phyloP scores from a whole-genome alignment of 164 flowering plant genomes.

The Aristolochia contorta region DNA sequence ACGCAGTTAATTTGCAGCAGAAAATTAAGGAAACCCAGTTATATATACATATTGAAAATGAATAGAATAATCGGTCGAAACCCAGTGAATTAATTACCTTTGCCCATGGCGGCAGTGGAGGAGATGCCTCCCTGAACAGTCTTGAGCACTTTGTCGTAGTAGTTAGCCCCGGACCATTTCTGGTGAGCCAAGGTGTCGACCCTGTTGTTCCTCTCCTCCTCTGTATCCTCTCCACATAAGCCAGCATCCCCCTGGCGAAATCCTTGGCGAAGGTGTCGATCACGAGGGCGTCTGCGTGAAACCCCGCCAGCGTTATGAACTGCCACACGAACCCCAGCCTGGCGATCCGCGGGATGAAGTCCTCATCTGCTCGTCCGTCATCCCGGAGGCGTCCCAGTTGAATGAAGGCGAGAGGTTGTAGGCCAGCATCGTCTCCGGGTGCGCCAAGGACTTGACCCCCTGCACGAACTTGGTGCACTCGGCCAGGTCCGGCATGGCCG shows the following conservation, averaged over 20 bases:
- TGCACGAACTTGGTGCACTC: slow-evolving; percentile 68
- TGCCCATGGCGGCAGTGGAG: slow-evolving; percentile 96
- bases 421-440: slow-evolving; percentile 76
- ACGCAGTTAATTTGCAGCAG: no score
- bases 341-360: slow-evolving; percentile 76
- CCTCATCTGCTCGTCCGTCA: slow-evolving; percentile 73
- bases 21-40: no score
- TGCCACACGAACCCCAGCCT: slow-evolving; percentile 84
- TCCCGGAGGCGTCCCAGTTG: slow-evolving; percentile 94
- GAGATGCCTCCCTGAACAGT: slow-evolving; percentile 95
- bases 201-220: slow-evolving; percentile 81
- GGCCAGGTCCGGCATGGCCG: slow-evolving; percentile 61
- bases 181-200: slow-evolving; percentile 88
- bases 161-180: slow-evolving; percentile 96
- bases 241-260: slow-evolving; percentile 75
- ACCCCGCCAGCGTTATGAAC: slow-evolving; percentile 89
- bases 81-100: no score
- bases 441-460: slow-evolving; percentile 51
- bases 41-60: no score
- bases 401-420: slow-evolving; percentile 89
- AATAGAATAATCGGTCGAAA: no score
- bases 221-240: slow-evolving; percentile 91
- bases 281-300: slow-evolving; percentile 84
- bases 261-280: slow-evolving; percentile 73
- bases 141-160: slow-evolving; percentile 72